A percentile compares a stretch with the other conserved stretches of the same genome.
Evolutionary conservation across 371 early-diverging fungal genomes (phyloP).

Genomic region (Lichtheimia hyalospora): DNA sequence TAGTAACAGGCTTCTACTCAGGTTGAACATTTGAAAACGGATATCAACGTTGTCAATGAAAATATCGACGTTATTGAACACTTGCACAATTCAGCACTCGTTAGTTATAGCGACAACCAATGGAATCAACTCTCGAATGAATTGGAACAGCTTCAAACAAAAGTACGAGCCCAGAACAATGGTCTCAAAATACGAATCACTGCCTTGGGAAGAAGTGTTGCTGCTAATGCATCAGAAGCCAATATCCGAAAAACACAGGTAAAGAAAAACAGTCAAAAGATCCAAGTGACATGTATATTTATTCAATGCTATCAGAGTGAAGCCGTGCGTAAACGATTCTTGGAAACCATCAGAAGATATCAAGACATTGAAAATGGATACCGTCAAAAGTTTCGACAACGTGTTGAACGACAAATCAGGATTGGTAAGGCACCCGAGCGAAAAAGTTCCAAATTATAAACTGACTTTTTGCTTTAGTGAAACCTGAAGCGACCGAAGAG

Average conservation of each 20-base stretch:
- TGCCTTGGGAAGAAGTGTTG: conserved; percentile 28
- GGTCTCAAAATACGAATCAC: conserved; percentile 30
- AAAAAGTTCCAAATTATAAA: background rate
- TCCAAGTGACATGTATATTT: no score
- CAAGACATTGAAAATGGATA: conserved; percentile 78
- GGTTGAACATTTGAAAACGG: conserved; percentile 31
- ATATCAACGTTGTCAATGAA: conserved; percentile 27
- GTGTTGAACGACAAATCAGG: conserved; percentile 82
- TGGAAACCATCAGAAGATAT: conserved; percentile 80
- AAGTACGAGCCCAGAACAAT: conserved; percentile 29
- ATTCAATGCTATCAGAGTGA: conserved; percentile 57
- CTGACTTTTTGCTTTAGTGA: conserved; percentile 49
- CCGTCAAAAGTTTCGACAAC: conserved; percentile 78
- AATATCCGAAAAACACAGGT: conserved; percentile 37
- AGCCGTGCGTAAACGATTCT: conserved; percentile 73
- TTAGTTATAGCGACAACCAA: conserved; percentile 39
- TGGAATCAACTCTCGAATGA: conserved; percentile 26
- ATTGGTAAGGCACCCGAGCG: conserved; percentile 58
- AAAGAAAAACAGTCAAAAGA: background rate
- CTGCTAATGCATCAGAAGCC: conserved; percentile 23
- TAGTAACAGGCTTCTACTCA: conserved; percentile 4
- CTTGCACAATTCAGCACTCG: conserved; percentile 30
- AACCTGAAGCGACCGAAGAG: conserved; percentile 73
- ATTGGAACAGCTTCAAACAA: conserved; percentile 27
- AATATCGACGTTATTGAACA: conserved; percentile 35